A percentile compares a stretch with the other conserved stretches of the same genome.
phyloP scores from a whole-genome alignment of 179 eudicot genomes.

The Beta lomatogona region DNA sequence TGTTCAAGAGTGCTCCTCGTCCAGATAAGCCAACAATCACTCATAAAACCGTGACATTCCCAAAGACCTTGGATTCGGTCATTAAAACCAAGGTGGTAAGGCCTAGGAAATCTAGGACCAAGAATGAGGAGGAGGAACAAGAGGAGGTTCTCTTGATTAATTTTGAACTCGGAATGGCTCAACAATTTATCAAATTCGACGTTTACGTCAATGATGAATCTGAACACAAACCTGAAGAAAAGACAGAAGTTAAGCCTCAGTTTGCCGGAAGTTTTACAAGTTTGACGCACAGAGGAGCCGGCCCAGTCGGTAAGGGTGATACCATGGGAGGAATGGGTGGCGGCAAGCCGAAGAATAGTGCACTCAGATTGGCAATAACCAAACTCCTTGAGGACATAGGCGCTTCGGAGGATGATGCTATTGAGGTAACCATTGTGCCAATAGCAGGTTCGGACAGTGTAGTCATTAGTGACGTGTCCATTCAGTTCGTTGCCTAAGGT shows the following conservation, averaged over 20 bases:
- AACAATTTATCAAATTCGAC: slow-evolving; percentile 9
- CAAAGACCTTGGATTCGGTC: not conserved
- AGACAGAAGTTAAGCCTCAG: not conserved
- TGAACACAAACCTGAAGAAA: not conserved
- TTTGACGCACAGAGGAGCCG: slow-evolving; percentile 3
- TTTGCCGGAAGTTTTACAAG: slow-evolving; percentile 14
- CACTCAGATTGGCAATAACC: not conserved
- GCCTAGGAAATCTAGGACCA: slow-evolving; percentile 5
- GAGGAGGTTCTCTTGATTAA: slow-evolving; percentile 18
- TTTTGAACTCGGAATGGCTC: not conserved
- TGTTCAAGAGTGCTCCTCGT: no score
- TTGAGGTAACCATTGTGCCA: slow-evolving; percentile 18
- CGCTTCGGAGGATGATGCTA: not conserved
- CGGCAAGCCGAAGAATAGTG: not conserved
- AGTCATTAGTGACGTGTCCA: not conserved
- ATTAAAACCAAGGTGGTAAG: not conserved
- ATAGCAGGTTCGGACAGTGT: not conserved
- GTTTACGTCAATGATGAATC: slow-evolving; percentile 17
- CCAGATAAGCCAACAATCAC: not conserved
- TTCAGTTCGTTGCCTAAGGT: no score
- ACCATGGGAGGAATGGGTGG: not conserved
- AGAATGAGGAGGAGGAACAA: slow-evolving; percentile 3
- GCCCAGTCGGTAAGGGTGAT: not conserved
- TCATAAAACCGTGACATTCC: not conserved
- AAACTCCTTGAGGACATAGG: slow-evolving; percentile 12